Percentiles rank a stretch among this genome's conserved stretches.
phyloP scores from a whole-genome alignment of 2,329 filamentous ascomycete species.

The Aspergillus hiratsukae region DNA sequence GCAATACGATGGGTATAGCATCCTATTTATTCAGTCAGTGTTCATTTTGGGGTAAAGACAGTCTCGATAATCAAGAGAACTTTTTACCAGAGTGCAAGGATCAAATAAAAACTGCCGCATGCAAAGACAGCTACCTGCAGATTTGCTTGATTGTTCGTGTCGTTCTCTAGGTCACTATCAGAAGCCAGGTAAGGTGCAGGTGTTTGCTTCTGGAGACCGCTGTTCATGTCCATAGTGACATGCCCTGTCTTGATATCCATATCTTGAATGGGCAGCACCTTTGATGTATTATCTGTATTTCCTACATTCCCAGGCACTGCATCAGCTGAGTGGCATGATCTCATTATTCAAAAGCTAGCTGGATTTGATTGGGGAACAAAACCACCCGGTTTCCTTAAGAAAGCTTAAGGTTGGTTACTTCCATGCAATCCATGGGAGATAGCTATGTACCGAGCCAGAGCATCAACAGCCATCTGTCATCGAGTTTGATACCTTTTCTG shows the following conservation, averaged over 20 bases:
- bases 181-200: not conserved
- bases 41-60: not conserved
- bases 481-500: too few relatives aligned
- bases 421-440: not conserved
- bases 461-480: too few relatives aligned
- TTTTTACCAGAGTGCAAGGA: not conserved
- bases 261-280: not conserved
- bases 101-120: not conserved
- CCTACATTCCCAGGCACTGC: not conserved
- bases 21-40: not conserved
- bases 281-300: not conserved
- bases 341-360: too few relatives aligned
- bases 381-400: not conserved
- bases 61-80: not conserved
- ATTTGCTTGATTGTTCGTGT: not conserved
- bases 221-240: not conserved
- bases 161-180: not conserved
- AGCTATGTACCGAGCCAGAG: too few relatives aligned
- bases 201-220: not conserved
- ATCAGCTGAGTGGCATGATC: not conserved
- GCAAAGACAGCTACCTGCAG: not conserved
- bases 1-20: not conserved
- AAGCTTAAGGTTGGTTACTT: not conserved
- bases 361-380: too few relatives aligned
- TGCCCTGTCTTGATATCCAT: not conserved